These are phyloP conservation scores for Anaeramoeba flamelloides DNA, from an alignment of 78 protist species.

Conservation along the genomic window DNA sequence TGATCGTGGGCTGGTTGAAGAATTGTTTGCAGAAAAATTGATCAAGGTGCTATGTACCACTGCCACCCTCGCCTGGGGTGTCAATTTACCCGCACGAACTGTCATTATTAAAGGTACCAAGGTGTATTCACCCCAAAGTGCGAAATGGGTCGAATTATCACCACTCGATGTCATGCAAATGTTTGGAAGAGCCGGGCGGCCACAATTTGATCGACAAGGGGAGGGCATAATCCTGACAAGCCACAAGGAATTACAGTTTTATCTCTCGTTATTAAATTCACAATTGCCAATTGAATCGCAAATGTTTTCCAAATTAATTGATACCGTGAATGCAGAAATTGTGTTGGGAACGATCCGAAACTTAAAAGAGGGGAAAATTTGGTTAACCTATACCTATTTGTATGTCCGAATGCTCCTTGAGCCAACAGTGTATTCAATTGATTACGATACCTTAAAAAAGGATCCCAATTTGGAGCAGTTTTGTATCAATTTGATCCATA, in stretches of 20 bases:
- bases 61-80: constrained; percentile 99
- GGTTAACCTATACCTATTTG: constrained; percentile 16
- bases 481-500: constrained; percentile 63
- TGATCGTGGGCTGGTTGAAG: constrained; percentile 34
- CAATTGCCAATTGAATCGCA: constrained; percentile 96
- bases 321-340: constrained; percentile 93
- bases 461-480: constrained; percentile 48
- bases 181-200: constrained; percentile 99
- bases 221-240: constrained; percentile 67
- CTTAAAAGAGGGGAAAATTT: not conserved
- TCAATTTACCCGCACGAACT: constrained; percentile 96
- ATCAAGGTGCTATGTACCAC: constrained; percentile 86
- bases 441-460: constrained; percentile 20
- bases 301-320: constrained; percentile 54
- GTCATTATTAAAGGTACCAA: constrained; percentile 98
- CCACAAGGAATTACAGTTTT: constrained; percentile 72
- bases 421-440: constrained; percentile 73
- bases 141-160: constrained; percentile 72
- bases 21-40: constrained; percentile 63
- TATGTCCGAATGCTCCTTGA: constrained; percentile 78
- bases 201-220: constrained; percentile 81
- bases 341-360: constrained; percentile 65
- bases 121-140: constrained; percentile 75
- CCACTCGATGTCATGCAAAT: constrained; percentile 90
- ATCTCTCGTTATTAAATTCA: constrained; percentile 79